Conservation (phyloP, 1,139 yeast genomes). For the Saccharomyces pastorianus region DNA sequence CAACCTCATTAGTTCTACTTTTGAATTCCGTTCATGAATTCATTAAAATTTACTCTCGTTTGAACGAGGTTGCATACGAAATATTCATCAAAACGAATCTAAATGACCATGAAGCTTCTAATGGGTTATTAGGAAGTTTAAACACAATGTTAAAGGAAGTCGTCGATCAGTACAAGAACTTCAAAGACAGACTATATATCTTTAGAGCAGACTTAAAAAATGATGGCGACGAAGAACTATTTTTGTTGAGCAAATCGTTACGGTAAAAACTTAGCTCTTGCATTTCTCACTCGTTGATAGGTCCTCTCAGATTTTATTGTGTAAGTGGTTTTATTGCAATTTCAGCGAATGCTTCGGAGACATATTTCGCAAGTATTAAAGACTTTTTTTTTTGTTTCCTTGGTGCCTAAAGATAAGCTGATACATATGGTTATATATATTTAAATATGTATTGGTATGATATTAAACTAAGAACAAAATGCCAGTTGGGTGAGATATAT, state of each 20-base stretch:
- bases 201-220: constrained; percentile 24
- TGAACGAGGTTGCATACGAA: constrained; percentile 25
- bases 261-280: constrained; percentile 12
- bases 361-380: background rate
- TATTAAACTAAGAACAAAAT: no score
- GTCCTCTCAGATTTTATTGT: background rate
- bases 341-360: background rate
- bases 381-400: background rate
- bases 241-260: constrained; percentile 20
- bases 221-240: constrained; percentile 25
- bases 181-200: constrained; percentile 14
- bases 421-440: background rate
- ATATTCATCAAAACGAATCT: constrained; percentile 25
- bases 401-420: background rate
- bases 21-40: constrained; percentile 22
- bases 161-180: constrained; percentile 17
- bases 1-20: constrained; percentile 22
- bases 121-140: constrained; percentile 15
- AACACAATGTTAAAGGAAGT: constrained; percentile 15
- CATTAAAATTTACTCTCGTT: constrained; percentile 14
- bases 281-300: no score
- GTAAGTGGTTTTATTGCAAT: background rate
- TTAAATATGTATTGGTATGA: background rate
- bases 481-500: no score
- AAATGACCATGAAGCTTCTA: constrained; percentile 14